Evolutionary conservation across 1,284 basidiomycete species (phyloP).

Genomic region (Cutaneotrichosporon sp.): DNA sequence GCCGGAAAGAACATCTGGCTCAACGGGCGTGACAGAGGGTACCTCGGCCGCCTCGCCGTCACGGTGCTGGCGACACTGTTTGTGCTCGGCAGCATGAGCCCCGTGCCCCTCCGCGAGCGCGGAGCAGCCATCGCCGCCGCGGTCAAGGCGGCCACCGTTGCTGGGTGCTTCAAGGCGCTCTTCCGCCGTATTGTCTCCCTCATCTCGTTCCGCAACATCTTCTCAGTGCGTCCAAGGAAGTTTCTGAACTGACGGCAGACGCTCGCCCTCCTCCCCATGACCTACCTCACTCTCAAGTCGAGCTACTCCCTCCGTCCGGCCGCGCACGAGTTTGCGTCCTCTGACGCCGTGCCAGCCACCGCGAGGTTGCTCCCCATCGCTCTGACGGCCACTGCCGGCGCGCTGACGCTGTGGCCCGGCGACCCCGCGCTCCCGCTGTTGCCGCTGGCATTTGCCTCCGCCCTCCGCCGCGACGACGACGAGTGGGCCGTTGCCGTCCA

Average conservation of each 20-base stretch:
- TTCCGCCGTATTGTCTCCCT: neutral
- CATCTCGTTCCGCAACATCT: slow-evolving; percentile 1
- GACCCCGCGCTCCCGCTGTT: slow-evolving; percentile 23
- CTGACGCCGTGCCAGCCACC: slow-evolving; percentile 17
- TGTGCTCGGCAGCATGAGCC: slow-evolving; percentile 7
- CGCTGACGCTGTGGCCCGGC: slow-evolving; percentile 6
- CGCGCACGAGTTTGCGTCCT: slow-evolving; percentile 4
- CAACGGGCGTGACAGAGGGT: slow-evolving; percentile 13
- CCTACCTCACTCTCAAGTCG: slow-evolving; percentile 23
- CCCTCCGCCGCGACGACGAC: slow-evolving; percentile 27
- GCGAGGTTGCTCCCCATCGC: slow-evolving; percentile 22
- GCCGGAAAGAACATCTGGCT: slow-evolving; percentile 27
- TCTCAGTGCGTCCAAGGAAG: neutral
- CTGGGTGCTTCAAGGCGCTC: neutral
- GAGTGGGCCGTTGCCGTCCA: slow-evolving; percentile 28
- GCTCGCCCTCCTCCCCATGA: slow-evolving; percentile 11
- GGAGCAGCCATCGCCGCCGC: neutral
- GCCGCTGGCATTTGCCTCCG: slow-evolving; percentile 17
- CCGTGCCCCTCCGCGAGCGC: slow-evolving; percentile 17
- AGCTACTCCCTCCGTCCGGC: slow-evolving; percentile 17
- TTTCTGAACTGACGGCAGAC: neutral
- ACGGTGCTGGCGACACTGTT: slow-evolving; percentile 8
- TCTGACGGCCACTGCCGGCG: slow-evolving; percentile 17
- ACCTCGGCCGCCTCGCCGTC: slow-evolving; percentile 14
- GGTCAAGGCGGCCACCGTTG: neutral